These are phyloP conservation scores for Catharanthus roseus DNA, from an alignment of 257 asterid genomes.

Conservation along the genomic window DNA sequence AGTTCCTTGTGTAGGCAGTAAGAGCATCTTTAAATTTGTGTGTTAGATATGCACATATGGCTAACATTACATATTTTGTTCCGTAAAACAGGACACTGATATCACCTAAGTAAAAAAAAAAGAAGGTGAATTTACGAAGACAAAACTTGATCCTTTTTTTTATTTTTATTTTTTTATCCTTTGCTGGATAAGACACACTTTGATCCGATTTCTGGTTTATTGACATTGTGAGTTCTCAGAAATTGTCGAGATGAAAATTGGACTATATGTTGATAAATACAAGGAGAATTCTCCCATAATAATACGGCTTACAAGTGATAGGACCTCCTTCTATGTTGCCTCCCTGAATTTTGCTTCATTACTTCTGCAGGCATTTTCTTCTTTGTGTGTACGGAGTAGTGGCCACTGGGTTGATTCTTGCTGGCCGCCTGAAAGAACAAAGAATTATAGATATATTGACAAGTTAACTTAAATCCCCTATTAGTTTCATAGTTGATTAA, in stretches of 20 bases:
- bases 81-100: too few relatives aligned
- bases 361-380: conserved; percentile 79
- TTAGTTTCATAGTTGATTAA: conserved; percentile 14
- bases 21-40: not conserved
- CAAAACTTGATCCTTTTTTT: too few relatives aligned
- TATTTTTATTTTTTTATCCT: too few relatives aligned
- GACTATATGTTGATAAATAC: conserved; percentile 1
- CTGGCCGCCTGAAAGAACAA: conserved; percentile 79
- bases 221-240: not conserved
- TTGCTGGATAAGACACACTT: too few relatives aligned
- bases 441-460: conserved; percentile 68
- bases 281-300: not conserved
- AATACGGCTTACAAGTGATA: not conserved
- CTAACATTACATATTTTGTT: not conserved
- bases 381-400: conserved; percentile 75
- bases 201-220: not conserved
- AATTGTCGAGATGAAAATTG: not conserved
- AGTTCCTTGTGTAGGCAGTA: conserved; percentile 3
- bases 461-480: conserved; percentile 40
- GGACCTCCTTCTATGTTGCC: not conserved
- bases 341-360: conserved; percentile 19
- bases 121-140: not conserved
- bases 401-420: conserved; percentile 69
- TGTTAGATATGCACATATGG: not conserved
- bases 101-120: not conserved